These are phyloP conservation scores for Kodamaea restingae DNA, from an alignment of 805 yeast species.

Conservation along the genomic window DNA sequence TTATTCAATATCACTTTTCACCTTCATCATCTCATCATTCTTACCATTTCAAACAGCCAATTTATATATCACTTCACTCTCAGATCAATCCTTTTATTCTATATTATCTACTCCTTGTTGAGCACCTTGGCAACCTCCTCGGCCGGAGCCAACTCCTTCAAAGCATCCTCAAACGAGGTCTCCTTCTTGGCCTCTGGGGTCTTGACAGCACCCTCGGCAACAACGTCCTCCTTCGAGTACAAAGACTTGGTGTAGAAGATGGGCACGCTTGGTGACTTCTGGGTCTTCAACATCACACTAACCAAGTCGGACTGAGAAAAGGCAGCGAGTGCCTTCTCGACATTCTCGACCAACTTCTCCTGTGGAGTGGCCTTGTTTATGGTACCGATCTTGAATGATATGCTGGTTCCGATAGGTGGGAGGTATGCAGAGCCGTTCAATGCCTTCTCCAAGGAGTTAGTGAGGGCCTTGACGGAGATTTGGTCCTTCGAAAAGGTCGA, in stretches of 20 bases:
- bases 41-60: no score
- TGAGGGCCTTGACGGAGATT: constrained; percentile 48
- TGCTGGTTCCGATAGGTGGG: constrained; percentile 70
- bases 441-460: constrained; percentile 56
- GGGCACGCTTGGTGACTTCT: constrained; percentile 79
- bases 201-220: constrained; percentile 25
- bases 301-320: constrained; percentile 48
- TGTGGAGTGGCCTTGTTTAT: constrained; percentile 33
- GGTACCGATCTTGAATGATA: constrained; percentile 66
- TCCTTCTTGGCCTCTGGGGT: constrained; percentile 23
- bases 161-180: constrained; percentile 58
- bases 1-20: no score
- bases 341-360: constrained; percentile 55
- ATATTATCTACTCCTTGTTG: constrained; percentile 5
- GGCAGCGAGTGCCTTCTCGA: constrained; percentile 48
- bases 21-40: no score
- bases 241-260: constrained; percentile 63
- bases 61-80: no score
- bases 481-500: constrained; percentile 29
- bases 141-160: constrained; percentile 76
- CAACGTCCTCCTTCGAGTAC: constrained; percentile 47
- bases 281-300: constrained; percentile 61
- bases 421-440: constrained; percentile 55
- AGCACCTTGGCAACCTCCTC: constrained; percentile 65
- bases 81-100: no score